These are phyloP conservation scores for Lodderomyces orthopsilosis DNA, from an alignment of 1,139 yeast species.

Conservation along the genomic window DNA sequence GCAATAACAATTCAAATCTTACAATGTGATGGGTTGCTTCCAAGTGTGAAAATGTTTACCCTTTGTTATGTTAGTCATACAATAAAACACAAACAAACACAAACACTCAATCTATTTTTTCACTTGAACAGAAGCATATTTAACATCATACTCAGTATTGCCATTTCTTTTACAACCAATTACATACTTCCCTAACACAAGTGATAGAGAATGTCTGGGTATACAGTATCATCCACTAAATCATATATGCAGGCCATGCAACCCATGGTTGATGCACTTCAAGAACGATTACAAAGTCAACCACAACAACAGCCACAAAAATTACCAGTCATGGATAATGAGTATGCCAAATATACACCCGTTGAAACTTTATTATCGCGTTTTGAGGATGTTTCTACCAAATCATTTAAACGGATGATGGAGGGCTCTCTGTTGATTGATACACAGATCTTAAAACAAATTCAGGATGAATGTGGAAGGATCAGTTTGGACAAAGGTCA, in stretches of 20 bases:
- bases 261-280: slow-evolving; percentile 52
- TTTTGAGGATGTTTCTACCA: slow-evolving; percentile 33
- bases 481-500: slow-evolving; percentile 28
- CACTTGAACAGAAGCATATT: no score
- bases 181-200: no score
- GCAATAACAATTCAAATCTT: no score
- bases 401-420: slow-evolving; percentile 19
- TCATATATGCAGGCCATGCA: slow-evolving; percentile 80
- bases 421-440: slow-evolving; percentile 17
- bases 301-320: slow-evolving; percentile 21
- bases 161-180: no score
- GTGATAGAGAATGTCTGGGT: slow-evolving; percentile 16
- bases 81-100: no score
- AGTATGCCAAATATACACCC: slow-evolving; percentile 26
- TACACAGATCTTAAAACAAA: slow-evolving; percentile 13
- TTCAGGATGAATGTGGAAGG: slow-evolving; percentile 27
- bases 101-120: no score
- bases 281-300: slow-evolving; percentile 2
- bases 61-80: no score
- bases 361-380: slow-evolving; percentile 25
- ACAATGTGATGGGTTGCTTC: no score
- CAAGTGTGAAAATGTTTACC: no score
- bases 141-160: no score
- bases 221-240: slow-evolving; percentile 60
- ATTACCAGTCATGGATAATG: slow-evolving; percentile 34